phyloP scores from a whole-genome alignment of 2,329 filamentous ascomycete genomes.

The Pseudogymnoascus sp. region DNA sequence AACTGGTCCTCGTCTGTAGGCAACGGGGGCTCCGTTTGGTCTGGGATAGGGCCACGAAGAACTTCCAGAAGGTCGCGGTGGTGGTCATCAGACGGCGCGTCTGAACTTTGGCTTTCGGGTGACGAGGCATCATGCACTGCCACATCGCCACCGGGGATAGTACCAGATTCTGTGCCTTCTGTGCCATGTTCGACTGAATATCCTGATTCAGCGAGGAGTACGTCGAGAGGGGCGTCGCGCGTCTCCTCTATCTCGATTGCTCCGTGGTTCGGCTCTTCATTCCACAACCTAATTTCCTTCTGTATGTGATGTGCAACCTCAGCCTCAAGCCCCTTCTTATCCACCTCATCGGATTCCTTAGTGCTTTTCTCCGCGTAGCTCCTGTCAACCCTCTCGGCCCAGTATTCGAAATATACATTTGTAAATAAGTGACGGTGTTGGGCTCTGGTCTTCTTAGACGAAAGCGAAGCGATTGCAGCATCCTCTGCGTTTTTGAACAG shows the following conservation, averaged over 20 bases:
- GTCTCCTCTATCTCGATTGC: slow-evolving; percentile 24
- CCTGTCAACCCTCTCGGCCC: slow-evolving; percentile 16
- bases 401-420: slow-evolving; percentile 32
- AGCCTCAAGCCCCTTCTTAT: background rate
- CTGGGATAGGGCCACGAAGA: background rate
- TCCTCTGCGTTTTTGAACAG: slow-evolving; percentile 79
- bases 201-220: slow-evolving; percentile 22
- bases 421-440: slow-evolving; percentile 44
- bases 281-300: background rate
- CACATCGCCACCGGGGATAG: background rate
- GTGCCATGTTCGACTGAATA: slow-evolving; percentile 18
- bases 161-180: background rate
- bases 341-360: background rate
- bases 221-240: slow-evolving; percentile 21
- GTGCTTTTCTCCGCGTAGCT: background rate
- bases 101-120: background rate
- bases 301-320: background rate
- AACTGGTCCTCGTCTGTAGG: background rate
- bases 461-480: slow-evolving; percentile 57
- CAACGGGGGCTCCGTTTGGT: slow-evolving; percentile 2
- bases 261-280: slow-evolving; percentile 16
- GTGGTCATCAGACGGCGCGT: background rate
- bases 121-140: background rate
- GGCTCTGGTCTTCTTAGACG: slow-evolving; percentile 53
- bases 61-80: slow-evolving; percentile 1